phyloP scores from a whole-genome alignment of 2,329 filamentous ascomycete species.

The Colletotrichum ledebouriae region DNA sequence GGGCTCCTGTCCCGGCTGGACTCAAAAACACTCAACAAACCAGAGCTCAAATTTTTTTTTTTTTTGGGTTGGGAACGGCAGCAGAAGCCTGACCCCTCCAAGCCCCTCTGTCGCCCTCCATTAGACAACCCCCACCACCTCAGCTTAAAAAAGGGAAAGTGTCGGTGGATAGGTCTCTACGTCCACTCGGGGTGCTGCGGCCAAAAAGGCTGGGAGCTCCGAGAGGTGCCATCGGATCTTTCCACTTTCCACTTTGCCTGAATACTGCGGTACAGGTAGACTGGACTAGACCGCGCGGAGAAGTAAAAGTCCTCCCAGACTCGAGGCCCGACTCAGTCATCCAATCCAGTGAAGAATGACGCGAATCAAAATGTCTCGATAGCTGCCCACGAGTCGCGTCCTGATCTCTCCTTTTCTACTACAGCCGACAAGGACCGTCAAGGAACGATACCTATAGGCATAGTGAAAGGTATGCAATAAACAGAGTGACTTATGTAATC shows the following conservation, averaged over 20 bases:
- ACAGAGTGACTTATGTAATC: background rate
- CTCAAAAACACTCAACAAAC: constrained; percentile 41
- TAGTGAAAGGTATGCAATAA: constrained; percentile 12
- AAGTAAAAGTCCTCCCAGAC: constrained; percentile 24
- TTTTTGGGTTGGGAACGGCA: background rate
- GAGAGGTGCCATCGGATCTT: constrained; percentile 3
- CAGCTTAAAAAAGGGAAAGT: constrained; percentile 7
- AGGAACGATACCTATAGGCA: too few relatives aligned
- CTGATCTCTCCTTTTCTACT: constrained; percentile 11
- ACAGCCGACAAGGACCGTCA: background rate
- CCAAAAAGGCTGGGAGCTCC: background rate
- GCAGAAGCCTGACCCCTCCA: constrained; percentile 22
- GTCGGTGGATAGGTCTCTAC: constrained; percentile 25
- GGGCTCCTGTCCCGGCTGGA: constrained; percentile 3
- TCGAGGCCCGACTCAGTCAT: background rate
- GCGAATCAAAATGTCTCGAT: constrained; percentile 32
- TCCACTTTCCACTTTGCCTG: constrained; percentile 2
- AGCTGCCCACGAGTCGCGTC: constrained; percentile 23
- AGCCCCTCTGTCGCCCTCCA: constrained; percentile 10
- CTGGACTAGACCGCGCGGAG: constrained; percentile 31
- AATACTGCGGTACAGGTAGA: too few relatives aligned
- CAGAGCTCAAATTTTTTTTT: constrained; percentile 16
- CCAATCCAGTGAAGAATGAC: constrained; percentile 29
- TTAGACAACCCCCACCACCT: constrained; percentile 13
- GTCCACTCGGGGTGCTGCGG: constrained; percentile 28